Percentiles rank a stretch among this genome's conserved stretches.
These are phyloP conservation scores for Collybia nuda DNA, from an alignment of 768 basidiomycete genomes.

Conservation along the genomic window DNA sequence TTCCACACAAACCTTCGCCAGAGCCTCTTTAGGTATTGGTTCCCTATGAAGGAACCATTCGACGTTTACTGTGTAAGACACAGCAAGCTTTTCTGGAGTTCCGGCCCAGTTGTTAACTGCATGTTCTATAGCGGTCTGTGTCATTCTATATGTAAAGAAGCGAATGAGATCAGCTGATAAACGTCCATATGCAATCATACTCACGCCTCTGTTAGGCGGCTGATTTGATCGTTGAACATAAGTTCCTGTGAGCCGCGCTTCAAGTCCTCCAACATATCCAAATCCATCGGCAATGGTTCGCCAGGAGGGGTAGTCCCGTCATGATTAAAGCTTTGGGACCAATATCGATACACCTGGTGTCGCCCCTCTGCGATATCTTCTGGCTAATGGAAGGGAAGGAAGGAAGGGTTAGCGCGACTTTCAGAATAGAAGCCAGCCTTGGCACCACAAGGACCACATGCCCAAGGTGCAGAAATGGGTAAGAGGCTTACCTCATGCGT, in stretches of 20 bases:
- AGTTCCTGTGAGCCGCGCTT: slow-evolving; percentile 14
- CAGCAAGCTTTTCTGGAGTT: slow-evolving; percentile 7
- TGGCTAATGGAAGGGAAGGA: slow-evolving; percentile 13
- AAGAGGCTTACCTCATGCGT: slow-evolving; percentile 26
- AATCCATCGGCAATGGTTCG: slow-evolving; percentile 1
- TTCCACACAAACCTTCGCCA: slow-evolving; percentile 5
- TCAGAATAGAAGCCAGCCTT: no score
- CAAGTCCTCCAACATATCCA: slow-evolving; percentile 18
- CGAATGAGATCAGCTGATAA: background rate
- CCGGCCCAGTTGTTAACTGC: slow-evolving; percentile 12
- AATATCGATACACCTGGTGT: slow-evolving; percentile 22
- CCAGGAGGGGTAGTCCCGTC: background rate
- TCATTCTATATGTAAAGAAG: slow-evolving; percentile 6
- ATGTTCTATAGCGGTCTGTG: slow-evolving; percentile 5
- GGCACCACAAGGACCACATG: no score
- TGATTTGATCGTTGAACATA: slow-evolving; percentile 8
- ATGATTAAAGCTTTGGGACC: slow-evolving; percentile 17
- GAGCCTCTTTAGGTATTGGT: background rate
- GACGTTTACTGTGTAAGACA: slow-evolving; percentile 5
- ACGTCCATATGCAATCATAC: background rate
- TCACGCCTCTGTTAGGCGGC: slow-evolving; percentile 9
- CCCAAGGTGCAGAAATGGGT: no score
- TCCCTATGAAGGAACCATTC: slow-evolving; percentile 13
- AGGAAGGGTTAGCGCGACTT: background rate
- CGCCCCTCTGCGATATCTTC: slow-evolving; percentile 27